phyloP scores from a whole-genome alignment of 2,329 filamentous ascomycete species.

The Talaromyces sp. region DNA sequence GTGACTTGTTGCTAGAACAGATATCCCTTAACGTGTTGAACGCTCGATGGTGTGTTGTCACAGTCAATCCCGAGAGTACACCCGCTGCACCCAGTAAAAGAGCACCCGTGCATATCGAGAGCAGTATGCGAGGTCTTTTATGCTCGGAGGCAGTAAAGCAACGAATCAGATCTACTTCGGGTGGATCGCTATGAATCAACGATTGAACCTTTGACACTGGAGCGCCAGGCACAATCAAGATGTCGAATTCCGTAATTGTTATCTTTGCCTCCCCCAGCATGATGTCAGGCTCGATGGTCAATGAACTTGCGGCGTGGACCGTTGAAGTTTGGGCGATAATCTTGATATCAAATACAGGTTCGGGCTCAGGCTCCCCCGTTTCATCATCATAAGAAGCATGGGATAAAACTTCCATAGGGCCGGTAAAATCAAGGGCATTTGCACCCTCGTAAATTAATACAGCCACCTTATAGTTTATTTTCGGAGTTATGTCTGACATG shows the following conservation, averaged over 20 bases:
- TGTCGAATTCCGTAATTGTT: conserved; percentile 35
- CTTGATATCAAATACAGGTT: conserved; percentile 32
- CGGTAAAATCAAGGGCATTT: conserved; percentile 46
- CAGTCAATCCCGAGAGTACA: conserved; percentile 35
- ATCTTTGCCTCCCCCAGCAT: conserved; percentile 29
- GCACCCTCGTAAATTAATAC: conserved; percentile 40
- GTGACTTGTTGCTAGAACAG: conserved; percentile 6
- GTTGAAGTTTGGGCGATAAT: conserved; percentile 34
- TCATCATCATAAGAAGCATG: conserved; percentile 26
- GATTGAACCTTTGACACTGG: conserved; percentile 22
- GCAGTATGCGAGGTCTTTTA: conserved; percentile 31
- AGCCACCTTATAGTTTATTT: conserved; percentile 35
- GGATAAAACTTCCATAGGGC: conserved; percentile 40
- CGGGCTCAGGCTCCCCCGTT: conserved; percentile 16
- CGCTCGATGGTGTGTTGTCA: conserved; percentile 41
- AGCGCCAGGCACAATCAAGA: conserved; percentile 44
- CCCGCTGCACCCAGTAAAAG: conserved; percentile 41
- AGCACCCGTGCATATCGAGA: conserved; percentile 44
- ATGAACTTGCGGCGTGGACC: conserved; percentile 20
- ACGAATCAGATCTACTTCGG: conserved; percentile 21
- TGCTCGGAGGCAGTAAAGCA: conserved; percentile 19
- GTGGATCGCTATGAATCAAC: conserved; percentile 16
- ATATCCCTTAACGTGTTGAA: conserved; percentile 21
- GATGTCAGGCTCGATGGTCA: conserved; percentile 34
- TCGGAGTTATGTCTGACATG: neutral